Evolutionary conservation across 2,329 filamentous ascomycete species (phyloP).

Genomic region (Aureobasidium uvarum): DNA sequence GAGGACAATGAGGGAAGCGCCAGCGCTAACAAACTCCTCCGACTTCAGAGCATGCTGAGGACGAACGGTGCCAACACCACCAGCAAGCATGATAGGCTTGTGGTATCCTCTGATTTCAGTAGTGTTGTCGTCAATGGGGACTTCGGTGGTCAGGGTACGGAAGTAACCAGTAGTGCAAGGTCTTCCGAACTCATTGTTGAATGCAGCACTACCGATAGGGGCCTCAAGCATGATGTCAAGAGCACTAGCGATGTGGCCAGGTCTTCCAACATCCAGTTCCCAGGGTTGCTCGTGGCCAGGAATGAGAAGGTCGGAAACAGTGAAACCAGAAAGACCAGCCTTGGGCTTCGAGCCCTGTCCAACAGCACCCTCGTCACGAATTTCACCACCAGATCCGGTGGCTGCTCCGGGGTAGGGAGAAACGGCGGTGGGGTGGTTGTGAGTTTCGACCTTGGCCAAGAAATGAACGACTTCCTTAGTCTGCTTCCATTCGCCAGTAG

Average conservation of each 20-base stretch:
- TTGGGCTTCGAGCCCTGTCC: conserved; percentile 91
- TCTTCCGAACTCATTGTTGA: conserved; percentile 97
- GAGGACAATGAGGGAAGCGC: conserved; percentile 88
- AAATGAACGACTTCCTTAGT: conserved; percentile 85
- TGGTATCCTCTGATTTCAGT: conserved; percentile 86
- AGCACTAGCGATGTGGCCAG: conserved; percentile 87
- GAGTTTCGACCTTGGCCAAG: conserved; percentile 92
- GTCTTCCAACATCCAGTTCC: conserved; percentile 88
- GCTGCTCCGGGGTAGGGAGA: conserved; percentile 91
- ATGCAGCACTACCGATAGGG: conserved; percentile 88
- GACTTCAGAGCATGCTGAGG: conserved; percentile 89
- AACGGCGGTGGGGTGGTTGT: conserved; percentile 96
- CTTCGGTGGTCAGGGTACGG: conserved; percentile 75
- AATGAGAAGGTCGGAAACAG: conserved; percentile 90
- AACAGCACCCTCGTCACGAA: conserved; percentile 91
- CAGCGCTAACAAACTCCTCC: conserved; percentile 72
- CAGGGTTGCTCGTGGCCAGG: conserved; percentile 79
- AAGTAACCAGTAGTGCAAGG: conserved; percentile 89
- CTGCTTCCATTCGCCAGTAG: conserved; percentile 82
- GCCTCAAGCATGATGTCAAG: conserved; percentile 98
- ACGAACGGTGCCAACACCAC: conserved; percentile 87
- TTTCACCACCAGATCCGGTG: conserved; percentile 92
- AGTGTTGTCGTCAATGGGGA: conserved; percentile 59
- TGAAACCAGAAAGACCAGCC: conserved; percentile 87
- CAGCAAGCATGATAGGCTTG: conserved; percentile 98